Evolutionary conservation across 2,329 filamentous ascomycete species (phyloP).

Genomic region (Emergomyces orientalis): DNA sequence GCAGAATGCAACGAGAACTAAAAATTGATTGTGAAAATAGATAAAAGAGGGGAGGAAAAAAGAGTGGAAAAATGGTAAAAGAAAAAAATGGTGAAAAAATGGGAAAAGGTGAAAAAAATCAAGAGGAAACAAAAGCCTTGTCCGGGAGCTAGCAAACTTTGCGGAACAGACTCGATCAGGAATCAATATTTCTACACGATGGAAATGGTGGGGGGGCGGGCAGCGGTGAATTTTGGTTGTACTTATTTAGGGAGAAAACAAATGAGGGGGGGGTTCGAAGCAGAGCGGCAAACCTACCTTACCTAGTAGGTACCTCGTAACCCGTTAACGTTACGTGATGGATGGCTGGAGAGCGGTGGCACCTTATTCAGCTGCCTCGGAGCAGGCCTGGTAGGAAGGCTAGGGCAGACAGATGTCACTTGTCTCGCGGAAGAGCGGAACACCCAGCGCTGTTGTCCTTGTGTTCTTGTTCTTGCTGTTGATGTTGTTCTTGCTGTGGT

Average conservation of each 20-base stretch:
- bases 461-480: neutral
- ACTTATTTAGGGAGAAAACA: neutral
- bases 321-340: neutral
- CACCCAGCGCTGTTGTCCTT: neutral
- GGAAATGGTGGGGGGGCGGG: neutral
- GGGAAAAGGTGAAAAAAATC: neutral
- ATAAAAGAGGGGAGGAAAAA: neutral
- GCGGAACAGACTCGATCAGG: neutral
- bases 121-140: neutral
- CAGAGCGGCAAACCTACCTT: no score
- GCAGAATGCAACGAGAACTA: neutral
- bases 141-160: conserved; percentile 1
- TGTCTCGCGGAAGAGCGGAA: neutral
- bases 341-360: neutral
- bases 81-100: neutral
- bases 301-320: neutral
- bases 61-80: neutral
- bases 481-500: neutral
- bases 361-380: neutral
- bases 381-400: neutral
- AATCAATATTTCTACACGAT: neutral
- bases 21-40: neutral
- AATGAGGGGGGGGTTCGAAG: neutral
- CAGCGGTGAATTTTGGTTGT: neutral
- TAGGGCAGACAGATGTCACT: neutral